phyloP scores from a whole-genome alignment of 192 early-diverging fungal genomes.

The Allomyces arbusculus region DNA sequence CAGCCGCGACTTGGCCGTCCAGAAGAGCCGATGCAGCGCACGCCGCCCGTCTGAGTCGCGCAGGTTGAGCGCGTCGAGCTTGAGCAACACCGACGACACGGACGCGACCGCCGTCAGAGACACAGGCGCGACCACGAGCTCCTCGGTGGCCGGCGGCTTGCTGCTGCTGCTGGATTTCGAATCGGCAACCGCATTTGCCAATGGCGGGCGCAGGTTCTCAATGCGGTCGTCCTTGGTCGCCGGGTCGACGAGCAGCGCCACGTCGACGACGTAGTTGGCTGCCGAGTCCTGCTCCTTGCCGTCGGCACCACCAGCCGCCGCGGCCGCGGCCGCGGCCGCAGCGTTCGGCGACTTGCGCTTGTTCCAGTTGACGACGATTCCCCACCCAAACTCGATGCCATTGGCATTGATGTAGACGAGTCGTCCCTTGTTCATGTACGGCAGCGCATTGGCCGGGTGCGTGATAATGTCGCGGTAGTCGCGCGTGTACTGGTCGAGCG shows the following conservation, averaged over 20 bases:
- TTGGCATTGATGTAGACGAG: conserved; percentile 38
- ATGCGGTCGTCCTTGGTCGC: neutral
- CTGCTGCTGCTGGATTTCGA: no score
- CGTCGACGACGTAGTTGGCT: conserved; percentile 62
- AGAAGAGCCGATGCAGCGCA: conserved; percentile 33
- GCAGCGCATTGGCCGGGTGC: conserved; percentile 58
- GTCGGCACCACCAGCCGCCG: neutral
- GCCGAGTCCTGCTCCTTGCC: conserved; percentile 3
- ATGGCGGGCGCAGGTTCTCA: neutral
- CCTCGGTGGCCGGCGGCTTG: conserved; percentile 18
- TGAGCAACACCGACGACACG: conserved; percentile 51
- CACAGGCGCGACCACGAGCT: conserved; percentile 57
- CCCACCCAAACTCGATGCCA: conserved; percentile 78
- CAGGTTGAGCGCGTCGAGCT: conserved; percentile 49
- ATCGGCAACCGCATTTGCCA: no score
- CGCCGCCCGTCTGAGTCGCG: conserved; percentile 28
- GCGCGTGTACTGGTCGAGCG: conserved; percentile 35
- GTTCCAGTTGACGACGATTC: conserved; percentile 55
- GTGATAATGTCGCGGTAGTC: conserved; percentile 58
- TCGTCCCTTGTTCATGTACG: conserved; percentile 72
- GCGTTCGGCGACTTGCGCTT: conserved; percentile 16
- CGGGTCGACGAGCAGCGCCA: conserved; percentile 9
- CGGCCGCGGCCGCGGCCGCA: neutral
- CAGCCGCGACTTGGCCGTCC: conserved; percentile 51
- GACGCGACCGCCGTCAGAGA: conserved; percentile 48